These are phyloP conservation scores for Aspergillus diversus DNA, from an alignment of 495 filamentous ascomycete species.

Conservation along the genomic window DNA sequence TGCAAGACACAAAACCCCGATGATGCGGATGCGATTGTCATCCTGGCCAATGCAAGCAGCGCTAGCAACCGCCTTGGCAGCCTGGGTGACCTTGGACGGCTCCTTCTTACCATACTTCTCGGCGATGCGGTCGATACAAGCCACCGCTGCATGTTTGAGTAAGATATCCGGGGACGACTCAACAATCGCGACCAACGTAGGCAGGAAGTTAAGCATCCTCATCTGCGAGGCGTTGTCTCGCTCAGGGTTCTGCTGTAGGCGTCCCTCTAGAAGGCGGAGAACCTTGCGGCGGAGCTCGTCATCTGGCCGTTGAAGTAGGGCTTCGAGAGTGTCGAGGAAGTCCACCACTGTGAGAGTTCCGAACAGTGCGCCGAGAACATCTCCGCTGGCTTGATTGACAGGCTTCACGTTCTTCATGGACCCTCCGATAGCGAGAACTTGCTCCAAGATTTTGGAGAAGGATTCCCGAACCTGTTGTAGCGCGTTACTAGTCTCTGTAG, in stretches of 20 bases:
- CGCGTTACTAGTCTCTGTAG: constrained; percentile 44
- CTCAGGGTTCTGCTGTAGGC: constrained; percentile 69
- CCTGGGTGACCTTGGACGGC: constrained; percentile 61
- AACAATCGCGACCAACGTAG: constrained; percentile 73
- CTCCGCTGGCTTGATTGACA: constrained; percentile 65
- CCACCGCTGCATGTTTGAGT: constrained; percentile 79
- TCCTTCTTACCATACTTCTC: constrained; percentile 93
- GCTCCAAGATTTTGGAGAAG: constrained; percentile 73
- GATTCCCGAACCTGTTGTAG: constrained; percentile 63
- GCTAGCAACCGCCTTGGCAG: constrained; percentile 76
- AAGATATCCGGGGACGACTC: constrained; percentile 67
- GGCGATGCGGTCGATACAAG: constrained; percentile 86
- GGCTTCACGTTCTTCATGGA: constrained; percentile 60
- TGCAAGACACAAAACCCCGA: constrained; percentile 85
- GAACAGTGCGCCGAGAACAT: constrained; percentile 73
- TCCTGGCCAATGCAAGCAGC: constrained; percentile 71
- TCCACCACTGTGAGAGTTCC: constrained; percentile 79
- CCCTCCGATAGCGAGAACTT: constrained; percentile 63
- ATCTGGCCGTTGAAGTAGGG: constrained; percentile 71
- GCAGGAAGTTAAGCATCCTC: constrained; percentile 76
- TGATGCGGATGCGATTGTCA: constrained; percentile 71
- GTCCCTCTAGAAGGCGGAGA: constrained; percentile 74
- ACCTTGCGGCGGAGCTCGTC: constrained; percentile 76
- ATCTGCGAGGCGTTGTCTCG: constrained; percentile 66
- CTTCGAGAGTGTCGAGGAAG: constrained; percentile 82